Base-by-base conservation (phyloP, 2,329 filamentous ascomycete genomes). In the Fusarium sp. region DNA sequence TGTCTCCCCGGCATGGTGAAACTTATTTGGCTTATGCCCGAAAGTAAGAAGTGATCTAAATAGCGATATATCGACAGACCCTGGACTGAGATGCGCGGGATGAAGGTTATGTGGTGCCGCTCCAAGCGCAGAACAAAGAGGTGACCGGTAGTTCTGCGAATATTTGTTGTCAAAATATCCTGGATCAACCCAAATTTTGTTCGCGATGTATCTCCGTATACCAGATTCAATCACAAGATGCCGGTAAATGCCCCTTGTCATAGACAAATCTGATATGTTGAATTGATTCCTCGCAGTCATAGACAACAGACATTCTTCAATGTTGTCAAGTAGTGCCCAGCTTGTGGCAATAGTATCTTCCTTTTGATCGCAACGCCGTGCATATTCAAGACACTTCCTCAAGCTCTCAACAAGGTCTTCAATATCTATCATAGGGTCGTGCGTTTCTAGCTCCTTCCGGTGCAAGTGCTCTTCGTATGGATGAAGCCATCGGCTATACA, bases 201-300 rank as follows among this genome's bases (percentile, higher is more conserved):
- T 22, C 18, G 5, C 41, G 10, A 53, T n/a, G 26, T 65, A 61
- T 28, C 32, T 26, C 13, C 24, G 32, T 6, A 61, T 20, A 17
- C 17, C n/a, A 22, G 44, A 14, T 58, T 66, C 65, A 47, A 67
- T 64, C 10, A 67, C n/a, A 17, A 66, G 13, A n/a, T 66, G 53
- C 11, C 61, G 65, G 35, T 47, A 67, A 18, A 42, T 56, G 8
- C 61, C 61, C 18, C 45, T 57, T 14, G 17, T 13, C 18, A 20
- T 47, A 17, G 8, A 59, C 4, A 42, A 4, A n/a, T 66, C n/a
- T 20, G 22, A 15, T 14, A n/a, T 36, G 22, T 53, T 32, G 8
- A 59, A 48, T 28, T 59, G 53, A 8, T 15, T 14, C 26, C 45
- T 41, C 24, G 17, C 41, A 17, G 32, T 30, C 60, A 66, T 67